Conservation (phyloP, 164 flowering plant species). For the Tetrastigma voinierianum region DNA sequence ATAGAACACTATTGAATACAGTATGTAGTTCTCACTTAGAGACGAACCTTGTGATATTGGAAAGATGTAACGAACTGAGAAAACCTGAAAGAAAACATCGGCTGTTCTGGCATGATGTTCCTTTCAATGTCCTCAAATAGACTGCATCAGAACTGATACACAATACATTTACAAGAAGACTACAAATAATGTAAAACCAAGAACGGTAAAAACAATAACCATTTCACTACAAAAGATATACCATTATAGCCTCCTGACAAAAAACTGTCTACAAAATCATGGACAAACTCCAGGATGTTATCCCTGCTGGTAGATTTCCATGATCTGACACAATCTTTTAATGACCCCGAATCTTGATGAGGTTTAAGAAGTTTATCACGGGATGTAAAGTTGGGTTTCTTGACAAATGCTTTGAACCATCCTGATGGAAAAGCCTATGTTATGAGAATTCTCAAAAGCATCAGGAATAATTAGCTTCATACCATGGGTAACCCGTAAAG, state of each 20-base stretch:
- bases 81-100: slow-evolving; percentile 77
- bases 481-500: slow-evolving; percentile 77
- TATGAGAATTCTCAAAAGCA: not conserved
- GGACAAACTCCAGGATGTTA: slow-evolving; percentile 52
- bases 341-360: slow-evolving; percentile 52
- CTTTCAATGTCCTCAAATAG: slow-evolving; percentile 80
- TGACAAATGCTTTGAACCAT: slow-evolving; percentile 79
- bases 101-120: slow-evolving; percentile 68
- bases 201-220: slow-evolving; percentile 1
- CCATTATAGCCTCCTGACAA: slow-evolving; percentile 89
- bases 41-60: slow-evolving; percentile 65
- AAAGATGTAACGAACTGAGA: slow-evolving; percentile 76
- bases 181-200: not conserved
- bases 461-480: slow-evolving; percentile 15
- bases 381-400: slow-evolving; percentile 52
- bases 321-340: slow-evolving; percentile 61
- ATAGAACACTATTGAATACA: not conserved
- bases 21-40: slow-evolving; percentile 45
- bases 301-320: slow-evolving; percentile 48
- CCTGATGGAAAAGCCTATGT: slow-evolving; percentile 44
- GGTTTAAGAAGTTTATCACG: slow-evolving; percentile 38
- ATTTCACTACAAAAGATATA: slow-evolving; percentile 21
- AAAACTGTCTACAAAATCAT: slow-evolving; percentile 73
- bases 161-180: slow-evolving; percentile 13
- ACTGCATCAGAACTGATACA: slow-evolving; percentile 78